Percentiles rank a stretch among this genome's conserved stretches.
phyloP scores from a whole-genome alignment of 345 rosid species.

The Dipteronia sinensis region DNA sequence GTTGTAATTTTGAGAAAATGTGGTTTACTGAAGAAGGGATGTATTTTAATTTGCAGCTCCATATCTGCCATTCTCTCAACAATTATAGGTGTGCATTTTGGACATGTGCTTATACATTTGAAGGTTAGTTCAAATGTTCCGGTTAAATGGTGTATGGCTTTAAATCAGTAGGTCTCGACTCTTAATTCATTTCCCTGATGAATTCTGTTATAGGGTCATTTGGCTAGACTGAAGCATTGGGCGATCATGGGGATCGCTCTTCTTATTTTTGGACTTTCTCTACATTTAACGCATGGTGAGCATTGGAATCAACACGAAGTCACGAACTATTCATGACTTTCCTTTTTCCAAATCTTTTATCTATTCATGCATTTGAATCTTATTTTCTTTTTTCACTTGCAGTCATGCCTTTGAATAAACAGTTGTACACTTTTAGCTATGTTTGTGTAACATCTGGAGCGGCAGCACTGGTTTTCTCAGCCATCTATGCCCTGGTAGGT shows the following conservation, averaged over 20 bases:
- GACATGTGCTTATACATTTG: slow-evolving; percentile 70
- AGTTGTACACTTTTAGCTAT: slow-evolving; percentile 78
- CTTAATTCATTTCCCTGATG: slow-evolving; percentile 17
- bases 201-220: slow-evolving; percentile 50
- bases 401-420: slow-evolving; percentile 87
- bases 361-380: neutral
- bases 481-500: slow-evolving; percentile 64
- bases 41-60: slow-evolving; percentile 54
- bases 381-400: slow-evolving; percentile 23
- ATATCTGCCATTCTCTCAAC: slow-evolving; percentile 79
- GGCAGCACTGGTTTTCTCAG: slow-evolving; percentile 74
- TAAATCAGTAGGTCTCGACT: slow-evolving; percentile 2
- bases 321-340: neutral
- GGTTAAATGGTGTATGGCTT: neutral
- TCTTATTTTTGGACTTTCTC: slow-evolving; percentile 58
- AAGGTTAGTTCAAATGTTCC: slow-evolving; percentile 45
- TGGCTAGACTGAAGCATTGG: slow-evolving; percentile 79
- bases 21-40: slow-evolving; percentile 1
- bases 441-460: slow-evolving; percentile 83
- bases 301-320: neutral
- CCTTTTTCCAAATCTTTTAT: neutral
- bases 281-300: slow-evolving; percentile 77
- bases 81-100: slow-evolving; percentile 78
- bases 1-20: neutral
- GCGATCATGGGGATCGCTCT: slow-evolving; percentile 52